These are phyloP conservation scores for Nemania diffusa DNA, from an alignment of 2,329 filamentous ascomycete genomes.

Conservation along the genomic window DNA sequence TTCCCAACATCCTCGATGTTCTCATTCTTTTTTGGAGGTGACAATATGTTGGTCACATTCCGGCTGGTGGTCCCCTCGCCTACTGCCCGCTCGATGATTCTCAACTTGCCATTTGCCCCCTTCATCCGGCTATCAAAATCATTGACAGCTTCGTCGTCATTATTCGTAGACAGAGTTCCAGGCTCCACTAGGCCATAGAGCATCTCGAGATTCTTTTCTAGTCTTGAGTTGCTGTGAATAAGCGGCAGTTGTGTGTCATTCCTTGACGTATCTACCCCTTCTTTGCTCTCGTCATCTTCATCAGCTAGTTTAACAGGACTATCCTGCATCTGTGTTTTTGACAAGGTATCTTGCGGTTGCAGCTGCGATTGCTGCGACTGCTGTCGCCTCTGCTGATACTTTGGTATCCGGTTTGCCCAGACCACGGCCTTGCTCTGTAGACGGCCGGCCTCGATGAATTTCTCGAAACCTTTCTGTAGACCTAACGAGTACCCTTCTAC, in stretches of 20 bases:
- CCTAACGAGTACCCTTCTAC: conserved; percentile 92
- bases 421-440: conserved; percentile 81
- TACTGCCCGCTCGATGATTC: conserved; percentile 80
- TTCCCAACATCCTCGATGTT: conserved; percentile 45
- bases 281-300: conserved; percentile 2
- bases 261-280: not conserved
- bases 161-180: conserved; percentile 79
- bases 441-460: conserved; percentile 82
- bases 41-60: conserved; percentile 10
- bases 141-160: conserved; percentile 87
- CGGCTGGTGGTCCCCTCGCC: conserved; percentile 50
- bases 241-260: conserved; percentile 50
- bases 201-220: conserved; percentile 79
- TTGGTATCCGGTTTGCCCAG: conserved; percentile 79
- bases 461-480: conserved; percentile 92
- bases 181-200: conserved; percentile 83
- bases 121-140: conserved; percentile 90
- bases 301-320: not conserved
- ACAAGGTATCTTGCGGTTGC: not conserved
- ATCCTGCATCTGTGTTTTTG: not conserved
- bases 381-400: conserved; percentile 30
- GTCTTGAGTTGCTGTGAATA: conserved; percentile 65
- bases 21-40: conserved; percentile 39
- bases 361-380: not conserved
- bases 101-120: conserved; percentile 83